Base-by-base conservation (phyloP, 805 yeast species). In the Sugiyamaella floridensis region DNA sequence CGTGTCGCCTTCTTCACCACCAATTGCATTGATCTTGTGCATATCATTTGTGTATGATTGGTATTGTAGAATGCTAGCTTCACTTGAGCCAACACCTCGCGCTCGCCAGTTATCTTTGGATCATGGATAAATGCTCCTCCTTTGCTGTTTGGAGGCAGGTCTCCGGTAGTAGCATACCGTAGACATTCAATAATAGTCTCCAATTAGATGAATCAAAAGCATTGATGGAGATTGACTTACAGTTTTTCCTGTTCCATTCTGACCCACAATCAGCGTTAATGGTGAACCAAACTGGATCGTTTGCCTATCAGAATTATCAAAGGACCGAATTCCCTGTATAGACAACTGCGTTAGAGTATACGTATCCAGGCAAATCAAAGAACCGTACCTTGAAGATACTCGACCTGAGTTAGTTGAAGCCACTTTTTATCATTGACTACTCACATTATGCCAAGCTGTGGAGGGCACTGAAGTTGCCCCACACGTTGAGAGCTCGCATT, bases 61-160 rank as follows among this genome's bases (percentile, higher is more conserved):
- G 86, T 80, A 60, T 83, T 82, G 43, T 79, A 79, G 63, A 89
- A 90, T 0, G 95, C 95, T 51, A 93, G 72, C 61, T 89, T 92
- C 50, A 93, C 89, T 65, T 90, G 97, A 0, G 96, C 99, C 52
- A 81, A 77, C 2, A 92, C 93, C 57, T 81, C 85, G 50, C 81
- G 80, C 45, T 87, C 83, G 45, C 87, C 86, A 3, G 61, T 47
- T 56, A 70, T 64, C 48, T 83, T 81, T 0, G 99, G 98, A 71
- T 93, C 99, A 63, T 89, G 93, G 7, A 93, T 79, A 66, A 93
- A 93, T 1, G 97, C 98, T 8, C 98, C 98, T 49, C 96, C 96
- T 65, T 87, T 89, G 44, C 90, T 82, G 63, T 92, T 90, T 0
- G 99, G 99, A 1, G 99, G 99, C 54, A 90, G 72, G 63, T 86